These are phyloP conservation scores for Gillenia trifoliata DNA, from an alignment of 306 rosid genomes.

Conservation along the genomic window DNA sequence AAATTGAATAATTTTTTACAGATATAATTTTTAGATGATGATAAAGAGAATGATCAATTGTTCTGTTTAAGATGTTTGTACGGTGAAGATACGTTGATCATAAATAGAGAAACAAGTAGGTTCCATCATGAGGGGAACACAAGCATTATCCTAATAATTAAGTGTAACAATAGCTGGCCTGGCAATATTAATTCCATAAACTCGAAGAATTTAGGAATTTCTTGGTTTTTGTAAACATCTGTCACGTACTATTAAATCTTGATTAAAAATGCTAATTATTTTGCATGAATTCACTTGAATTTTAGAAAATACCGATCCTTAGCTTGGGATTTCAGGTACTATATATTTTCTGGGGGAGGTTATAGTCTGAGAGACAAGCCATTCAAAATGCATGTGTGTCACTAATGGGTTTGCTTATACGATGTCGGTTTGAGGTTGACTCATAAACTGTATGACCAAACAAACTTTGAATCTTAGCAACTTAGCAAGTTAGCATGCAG, in stretches of 20 bases:
- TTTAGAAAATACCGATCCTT: constrained; percentile 12
- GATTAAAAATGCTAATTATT: background rate
- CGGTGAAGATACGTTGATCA: too few species aligned
- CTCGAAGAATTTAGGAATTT: constrained; percentile 8
- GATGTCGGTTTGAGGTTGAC: constrained; percentile 8
- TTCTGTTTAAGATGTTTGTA: too few species aligned
- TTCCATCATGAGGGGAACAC: too few species aligned
- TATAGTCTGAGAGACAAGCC: constrained; percentile 7
- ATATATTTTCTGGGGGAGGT: constrained; percentile 23
- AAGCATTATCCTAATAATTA: too few species aligned
- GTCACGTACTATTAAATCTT: background rate
- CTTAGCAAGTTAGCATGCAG: too few species aligned
- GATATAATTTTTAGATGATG: too few species aligned
- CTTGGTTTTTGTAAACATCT: background rate
- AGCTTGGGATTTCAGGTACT: constrained; percentile 1
- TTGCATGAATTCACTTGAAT: background rate
- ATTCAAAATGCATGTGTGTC: constrained; percentile 36
- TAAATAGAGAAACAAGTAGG: too few species aligned
- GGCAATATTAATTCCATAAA: background rate
- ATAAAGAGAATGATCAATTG: too few species aligned
- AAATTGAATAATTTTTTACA: too few species aligned
- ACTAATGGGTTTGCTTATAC: background rate
- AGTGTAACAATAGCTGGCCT: background rate
- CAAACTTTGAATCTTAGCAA: background rate
- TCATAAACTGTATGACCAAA: background rate